Conservation (phyloP, 768 basidiomycete species). For the Coprinellus micaceus region DNA sequence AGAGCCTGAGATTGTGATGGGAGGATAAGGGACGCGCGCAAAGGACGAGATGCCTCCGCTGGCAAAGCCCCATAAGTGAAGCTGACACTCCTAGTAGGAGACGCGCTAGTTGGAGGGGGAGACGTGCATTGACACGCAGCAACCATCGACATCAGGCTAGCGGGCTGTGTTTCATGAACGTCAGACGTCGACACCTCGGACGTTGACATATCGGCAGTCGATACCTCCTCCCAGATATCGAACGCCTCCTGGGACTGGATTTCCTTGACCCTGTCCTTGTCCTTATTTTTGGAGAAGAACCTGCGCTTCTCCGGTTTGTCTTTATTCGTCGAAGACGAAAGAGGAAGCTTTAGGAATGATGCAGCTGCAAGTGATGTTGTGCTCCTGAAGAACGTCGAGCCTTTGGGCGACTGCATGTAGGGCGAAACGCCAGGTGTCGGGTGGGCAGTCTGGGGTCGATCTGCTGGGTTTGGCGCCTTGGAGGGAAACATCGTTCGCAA, state of each 20-base stretch:
- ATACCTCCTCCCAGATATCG: conserved; percentile 47
- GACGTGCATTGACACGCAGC: conserved; percentile 17
- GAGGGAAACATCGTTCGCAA: conserved; percentile 45
- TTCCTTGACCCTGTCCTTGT: conserved; percentile 28
- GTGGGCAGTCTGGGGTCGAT: conserved; percentile 40
- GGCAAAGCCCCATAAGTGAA: conserved; percentile 23
- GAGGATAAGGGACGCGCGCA: conserved; percentile 8
- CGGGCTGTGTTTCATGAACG: conserved; percentile 19
- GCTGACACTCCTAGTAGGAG: conserved; percentile 27
- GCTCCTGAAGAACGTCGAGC: conserved; percentile 39
- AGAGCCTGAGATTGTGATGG: conserved; percentile 9
- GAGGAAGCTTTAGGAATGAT: conserved; percentile 31
- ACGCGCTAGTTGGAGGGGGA: conserved; percentile 12
- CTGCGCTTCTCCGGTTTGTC: conserved; percentile 32
- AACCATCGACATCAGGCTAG: conserved; percentile 26
- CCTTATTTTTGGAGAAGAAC: conserved; percentile 34
- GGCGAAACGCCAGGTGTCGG: conserved; percentile 37
- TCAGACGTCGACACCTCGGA: too few species aligned
- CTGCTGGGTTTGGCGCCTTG: conserved; percentile 21
- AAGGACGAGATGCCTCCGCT: conserved; percentile 5
- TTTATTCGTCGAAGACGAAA: conserved; percentile 23
- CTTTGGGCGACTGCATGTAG: conserved; percentile 28
- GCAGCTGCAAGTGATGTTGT: conserved; percentile 43
- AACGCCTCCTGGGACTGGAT: conserved; percentile 5
- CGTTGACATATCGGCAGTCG: conserved; percentile 17